phyloP scores from a whole-genome alignment of 202 grass and related monocot genomes.

The Digitaria exilis region DNA sequence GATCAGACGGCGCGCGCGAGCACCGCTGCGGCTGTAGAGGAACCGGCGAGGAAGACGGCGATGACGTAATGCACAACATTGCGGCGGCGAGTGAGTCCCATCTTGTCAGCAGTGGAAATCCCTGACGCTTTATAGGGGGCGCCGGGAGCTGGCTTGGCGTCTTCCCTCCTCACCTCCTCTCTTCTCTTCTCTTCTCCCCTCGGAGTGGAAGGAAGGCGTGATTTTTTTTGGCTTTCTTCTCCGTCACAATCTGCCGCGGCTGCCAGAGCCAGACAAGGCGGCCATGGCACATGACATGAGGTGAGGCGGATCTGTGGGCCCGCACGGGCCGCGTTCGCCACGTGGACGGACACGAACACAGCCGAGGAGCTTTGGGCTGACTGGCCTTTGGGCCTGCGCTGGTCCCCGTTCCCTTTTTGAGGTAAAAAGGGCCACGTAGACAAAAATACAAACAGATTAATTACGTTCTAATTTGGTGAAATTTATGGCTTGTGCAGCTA shows the following conservation, averaged over 20 bases:
- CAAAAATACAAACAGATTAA: not conserved
- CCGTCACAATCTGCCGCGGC: conserved; percentile 17
- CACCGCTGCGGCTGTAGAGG: not conserved
- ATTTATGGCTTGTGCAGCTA: not conserved
- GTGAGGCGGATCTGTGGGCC: conserved; percentile 36
- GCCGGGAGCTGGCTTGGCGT: conserved; percentile 8
- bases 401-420: not conserved
- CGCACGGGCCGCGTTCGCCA: not conserved
- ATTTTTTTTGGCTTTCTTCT: conserved; percentile 33
- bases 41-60: conserved; percentile 6
- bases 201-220: conserved; percentile 20
- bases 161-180: not conserved
- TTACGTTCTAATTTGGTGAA: not conserved
- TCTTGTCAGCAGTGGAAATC: not conserved
- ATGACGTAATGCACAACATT: conserved; percentile 50
- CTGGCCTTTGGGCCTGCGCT: not conserved
- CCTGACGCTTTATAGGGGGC: conserved; percentile 46
- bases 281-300: conserved; percentile 17
- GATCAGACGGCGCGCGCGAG: conserved; percentile 30
- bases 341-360: conserved; percentile 32
- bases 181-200: not conserved
- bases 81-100: conserved; percentile 21
- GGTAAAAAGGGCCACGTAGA: not conserved
- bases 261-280: not conserved
- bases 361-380: not conserved